Conservation (phyloP, 148 eudicot species). For the Heliosperma pusillum region DNA sequence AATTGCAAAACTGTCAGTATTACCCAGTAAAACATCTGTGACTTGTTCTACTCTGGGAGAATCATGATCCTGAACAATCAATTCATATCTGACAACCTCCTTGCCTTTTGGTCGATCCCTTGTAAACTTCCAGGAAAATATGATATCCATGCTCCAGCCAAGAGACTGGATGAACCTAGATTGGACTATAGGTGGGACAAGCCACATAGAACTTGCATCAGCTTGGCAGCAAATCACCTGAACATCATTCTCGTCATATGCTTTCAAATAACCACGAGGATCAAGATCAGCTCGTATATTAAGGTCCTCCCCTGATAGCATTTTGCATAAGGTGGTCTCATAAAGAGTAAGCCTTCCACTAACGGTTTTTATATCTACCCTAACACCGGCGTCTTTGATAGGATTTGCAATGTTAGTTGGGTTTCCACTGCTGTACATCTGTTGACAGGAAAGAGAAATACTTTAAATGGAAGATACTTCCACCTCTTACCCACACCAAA, state of each 20-base stretch:
- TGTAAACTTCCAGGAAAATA: constrained; percentile 70
- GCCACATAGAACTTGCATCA: constrained; percentile 85
- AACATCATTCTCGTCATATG: constrained; percentile 65
- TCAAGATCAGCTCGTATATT: constrained; percentile 43
- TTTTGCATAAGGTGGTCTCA: constrained; percentile 76
- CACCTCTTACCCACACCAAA: too few species aligned
- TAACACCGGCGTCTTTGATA: constrained; percentile 82
- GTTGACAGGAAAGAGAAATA: constrained; percentile 14
- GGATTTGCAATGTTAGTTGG: constrained; percentile 97
- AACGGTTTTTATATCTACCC: constrained; percentile 67
- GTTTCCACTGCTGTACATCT: constrained; percentile 99
- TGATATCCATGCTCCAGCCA: constrained; percentile 42
- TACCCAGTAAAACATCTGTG: constrained; percentile 61
- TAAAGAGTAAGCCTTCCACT: constrained; percentile 78
- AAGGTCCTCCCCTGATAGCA: constrained; percentile 51
- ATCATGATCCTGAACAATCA: constrained; percentile 34
- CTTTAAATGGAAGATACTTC: too few species aligned
- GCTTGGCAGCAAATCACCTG: constrained; percentile 90
- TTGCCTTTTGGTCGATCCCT: constrained; percentile 94
- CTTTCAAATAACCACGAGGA: constrained; percentile 51
- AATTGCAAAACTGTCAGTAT: constrained; percentile 59
- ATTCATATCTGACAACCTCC: constrained; percentile 81
- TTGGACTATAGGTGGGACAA: constrained; percentile 74
- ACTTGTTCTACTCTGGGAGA: constrained; percentile 56
- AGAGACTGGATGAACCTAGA: constrained; percentile 57